Evolutionary conservation across 257 asterid genomes (phyloP).

Genomic region (Knoxia roxburghii): DNA sequence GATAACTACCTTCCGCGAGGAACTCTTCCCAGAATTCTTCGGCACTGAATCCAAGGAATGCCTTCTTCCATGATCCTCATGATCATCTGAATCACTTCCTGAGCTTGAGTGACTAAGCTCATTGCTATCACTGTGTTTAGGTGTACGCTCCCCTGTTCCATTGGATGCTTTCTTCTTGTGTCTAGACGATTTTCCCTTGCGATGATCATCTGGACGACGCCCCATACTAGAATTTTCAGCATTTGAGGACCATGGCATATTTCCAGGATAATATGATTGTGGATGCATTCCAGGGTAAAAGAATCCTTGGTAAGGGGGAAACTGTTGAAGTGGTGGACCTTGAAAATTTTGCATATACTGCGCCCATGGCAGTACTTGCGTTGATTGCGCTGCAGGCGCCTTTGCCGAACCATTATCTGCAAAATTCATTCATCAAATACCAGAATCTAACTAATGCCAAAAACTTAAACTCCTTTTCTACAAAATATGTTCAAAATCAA

Average conservation of each 20-base stretch:
- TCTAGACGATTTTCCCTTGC: slow-evolving; percentile 30
- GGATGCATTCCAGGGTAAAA: slow-evolving; percentile 53
- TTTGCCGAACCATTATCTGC: slow-evolving; percentile 38
- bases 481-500: neutral
- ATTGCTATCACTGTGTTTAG: slow-evolving; percentile 19
- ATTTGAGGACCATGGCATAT: slow-evolving; percentile 47
- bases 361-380: slow-evolving; percentile 50
- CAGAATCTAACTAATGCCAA: neutral
- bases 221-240: slow-evolving; percentile 35
- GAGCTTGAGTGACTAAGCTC: slow-evolving; percentile 38
- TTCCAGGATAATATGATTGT: slow-evolving; percentile 44
- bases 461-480: neutral
- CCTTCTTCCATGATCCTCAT: slow-evolving; percentile 29
- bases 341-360: slow-evolving; percentile 56
- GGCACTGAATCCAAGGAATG: slow-evolving; percentile 29
- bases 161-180: slow-evolving; percentile 32
- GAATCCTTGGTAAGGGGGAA: slow-evolving; percentile 51
- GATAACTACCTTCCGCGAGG: slow-evolving; percentile 66
- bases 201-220: slow-evolving; percentile 28
- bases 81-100: slow-evolving; percentile 40
- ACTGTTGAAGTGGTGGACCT: slow-evolving; percentile 49
- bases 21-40: slow-evolving; percentile 42
- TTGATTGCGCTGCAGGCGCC: slow-evolving; percentile 36
- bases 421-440: slow-evolving; percentile 18
- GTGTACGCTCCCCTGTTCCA: slow-evolving; percentile 12